Base-by-base conservation (phyloP, 148 eudicot genomes). In the Drosera capensis region DNA sequence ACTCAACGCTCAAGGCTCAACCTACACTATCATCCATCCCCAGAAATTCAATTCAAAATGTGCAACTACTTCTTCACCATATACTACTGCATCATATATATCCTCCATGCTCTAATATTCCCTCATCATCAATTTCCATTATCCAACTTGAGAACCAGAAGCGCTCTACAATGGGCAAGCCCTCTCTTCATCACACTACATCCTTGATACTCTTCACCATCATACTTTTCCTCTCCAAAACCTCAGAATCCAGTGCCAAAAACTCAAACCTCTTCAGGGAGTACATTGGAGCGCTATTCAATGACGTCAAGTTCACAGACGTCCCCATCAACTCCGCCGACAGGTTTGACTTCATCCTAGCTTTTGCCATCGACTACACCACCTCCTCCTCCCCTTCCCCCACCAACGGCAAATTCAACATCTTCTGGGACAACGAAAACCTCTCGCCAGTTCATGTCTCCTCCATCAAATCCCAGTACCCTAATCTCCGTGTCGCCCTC, bases 311-410 rank as follows among this genome's bases (percentile, higher is more conserved):
- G 23, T 75, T 75, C 55, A 23, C 64, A 25, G 71, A 75, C 19
- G 62, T 71, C 1, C 82, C 77, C 40, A 65, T 75, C n/a, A 71
- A 68, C 59, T 53, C 74, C 7, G 58, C 62, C 14, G 74, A 58
- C n/a, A 55, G 59, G 51, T 71, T 71, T 38, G 63, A 75, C 24
- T 75, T 68, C 66, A 75, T 75, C 34, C 73, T 75, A 4, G 57
- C 82, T 8, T 75, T 75, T 3, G 82, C 67, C 40, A 75, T 75
- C 5, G 82, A 75, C 58, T 75, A 75, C 66, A 75, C 77, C 31
- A 60, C 66, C 36, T 56, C 73, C 2, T 52, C 73, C 12, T 35
- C 70, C 36, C 65, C 78, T 14, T 52, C 74, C 8, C 68, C 78
- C 4, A 73, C 74, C 23, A 58, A 73, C n/a, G 78, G 78, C 0